phyloP scores from a whole-genome alignment of 2,329 filamentous ascomycete genomes.

The Rhynchosporium agropyri region DNA sequence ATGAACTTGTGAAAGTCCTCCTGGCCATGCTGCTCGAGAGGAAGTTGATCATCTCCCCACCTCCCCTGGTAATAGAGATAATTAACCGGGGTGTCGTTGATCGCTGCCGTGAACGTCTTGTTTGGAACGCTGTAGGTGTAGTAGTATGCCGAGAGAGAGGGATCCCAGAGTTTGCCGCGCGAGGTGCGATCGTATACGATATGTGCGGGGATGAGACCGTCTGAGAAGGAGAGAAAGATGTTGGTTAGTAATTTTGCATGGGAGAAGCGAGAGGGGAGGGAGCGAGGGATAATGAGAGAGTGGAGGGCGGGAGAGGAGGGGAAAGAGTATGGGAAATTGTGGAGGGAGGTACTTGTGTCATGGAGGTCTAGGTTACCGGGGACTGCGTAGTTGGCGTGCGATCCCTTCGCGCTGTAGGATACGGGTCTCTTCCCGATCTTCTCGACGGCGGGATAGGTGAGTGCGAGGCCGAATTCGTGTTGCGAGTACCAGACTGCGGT shows the following conservation, averaged over 20 bases:
- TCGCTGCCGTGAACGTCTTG: conserved; percentile 50
- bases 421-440: conserved; percentile 73
- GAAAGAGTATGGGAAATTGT: conserved; percentile 41
- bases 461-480: conserved; percentile 85
- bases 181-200: conserved; percentile 59
- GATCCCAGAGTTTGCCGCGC: conserved; percentile 70
- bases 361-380: conserved; percentile 64
- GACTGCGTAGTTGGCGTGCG: conserved; percentile 71
- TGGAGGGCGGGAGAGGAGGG: background rate
- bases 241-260: too few species aligned
- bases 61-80: conserved; percentile 88
- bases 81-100: conserved; percentile 71
- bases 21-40: conserved; percentile 48
- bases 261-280: background rate
- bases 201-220: conserved; percentile 53
- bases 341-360: conserved; percentile 54
- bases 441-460: conserved; percentile 81
- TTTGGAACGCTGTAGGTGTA: conserved; percentile 53
- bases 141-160: conserved; percentile 55
- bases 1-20: conserved; percentile 46
- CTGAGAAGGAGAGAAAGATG: conserved; percentile 30
- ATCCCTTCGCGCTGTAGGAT: conserved; percentile 67
- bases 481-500: conserved; percentile 87
- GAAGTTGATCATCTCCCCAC: conserved; percentile 91
- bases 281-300: background rate